Conservation (phyloP, 805 yeast species). For the Limtongia smithiae region DNA sequence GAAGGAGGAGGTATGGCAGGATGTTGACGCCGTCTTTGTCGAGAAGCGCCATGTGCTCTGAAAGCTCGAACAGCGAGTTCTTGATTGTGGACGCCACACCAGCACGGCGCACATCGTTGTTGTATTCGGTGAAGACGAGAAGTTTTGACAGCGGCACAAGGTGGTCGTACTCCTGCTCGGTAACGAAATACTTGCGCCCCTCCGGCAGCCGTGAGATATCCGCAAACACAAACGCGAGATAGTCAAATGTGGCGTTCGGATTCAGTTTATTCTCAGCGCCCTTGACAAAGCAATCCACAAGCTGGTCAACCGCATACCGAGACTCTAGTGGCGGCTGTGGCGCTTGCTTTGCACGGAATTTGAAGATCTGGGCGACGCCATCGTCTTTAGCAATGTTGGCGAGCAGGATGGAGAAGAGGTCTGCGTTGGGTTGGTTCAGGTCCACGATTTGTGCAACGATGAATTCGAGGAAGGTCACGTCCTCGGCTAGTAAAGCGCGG, state of each 20-base stretch:
- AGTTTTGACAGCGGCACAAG: constrained; percentile 79
- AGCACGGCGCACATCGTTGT: constrained; percentile 73
- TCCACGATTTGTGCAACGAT: constrained; percentile 35
- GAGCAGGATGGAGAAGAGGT: constrained; percentile 75
- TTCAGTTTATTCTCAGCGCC: constrained; percentile 72
- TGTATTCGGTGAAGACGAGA: constrained; percentile 76
- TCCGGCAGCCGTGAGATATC: constrained; percentile 63
- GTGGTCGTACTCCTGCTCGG: constrained; percentile 66
- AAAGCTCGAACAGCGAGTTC: constrained; percentile 78
- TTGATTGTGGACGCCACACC: constrained; percentile 92
- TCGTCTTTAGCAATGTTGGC: constrained; percentile 83
- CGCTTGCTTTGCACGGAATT: constrained; percentile 5
- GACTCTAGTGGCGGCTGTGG: constrained; percentile 10
- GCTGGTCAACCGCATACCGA: constrained; percentile 57
- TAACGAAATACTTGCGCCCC: constrained; percentile 66
- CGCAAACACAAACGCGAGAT: constrained; percentile 81
- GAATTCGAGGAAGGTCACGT: constrained; percentile 47
- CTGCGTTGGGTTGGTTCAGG: constrained; percentile 63
- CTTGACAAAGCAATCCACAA: constrained; percentile 85
- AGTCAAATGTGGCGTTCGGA: constrained; percentile 71
- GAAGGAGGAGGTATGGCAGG: constrained; percentile 76
- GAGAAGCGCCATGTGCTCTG: constrained; percentile 58
- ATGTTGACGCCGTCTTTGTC: constrained; percentile 63
- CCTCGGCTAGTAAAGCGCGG: constrained; percentile 63
- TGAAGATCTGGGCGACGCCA: constrained; percentile 39